Conservation (phyloP, 768 basidiomycete genomes). For the Trametes cinnabarina region DNA sequence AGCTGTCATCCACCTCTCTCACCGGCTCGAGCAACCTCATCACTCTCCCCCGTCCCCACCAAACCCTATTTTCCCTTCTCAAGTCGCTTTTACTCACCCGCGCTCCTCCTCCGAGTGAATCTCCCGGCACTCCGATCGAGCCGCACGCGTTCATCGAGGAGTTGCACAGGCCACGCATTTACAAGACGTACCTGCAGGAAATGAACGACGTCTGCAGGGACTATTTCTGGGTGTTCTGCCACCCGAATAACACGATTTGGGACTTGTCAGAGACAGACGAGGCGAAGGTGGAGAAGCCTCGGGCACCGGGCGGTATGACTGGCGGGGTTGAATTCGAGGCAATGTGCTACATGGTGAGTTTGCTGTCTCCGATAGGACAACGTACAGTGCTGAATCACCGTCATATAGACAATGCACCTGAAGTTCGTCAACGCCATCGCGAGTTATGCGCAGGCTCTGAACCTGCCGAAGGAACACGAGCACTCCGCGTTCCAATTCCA, state of each 20-base stretch:
- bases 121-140: constrained; percentile 56
- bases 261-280: constrained; percentile 80
- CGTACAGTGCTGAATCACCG: not conserved
- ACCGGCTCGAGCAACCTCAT: constrained; percentile 47
- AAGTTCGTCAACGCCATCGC: constrained; percentile 82
- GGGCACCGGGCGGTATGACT: constrained; percentile 97
- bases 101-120: constrained; percentile 63
- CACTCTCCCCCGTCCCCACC: constrained; percentile 71
- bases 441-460: constrained; percentile 59
- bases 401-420: constrained; percentile 76
- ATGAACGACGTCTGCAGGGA: constrained; percentile 89
- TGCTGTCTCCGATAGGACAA: not conserved
- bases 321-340: constrained; percentile 99
- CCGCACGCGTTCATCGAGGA: constrained; percentile 81
- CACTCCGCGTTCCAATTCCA: constrained; percentile 84
- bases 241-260: constrained; percentile 93
- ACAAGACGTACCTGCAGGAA: constrained; percentile 79
- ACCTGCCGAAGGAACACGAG: constrained; percentile 64
- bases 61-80: constrained; percentile 68
- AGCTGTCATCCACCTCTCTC: constrained; percentile 39
- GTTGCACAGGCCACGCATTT: constrained; percentile 66
- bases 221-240: constrained; percentile 97
- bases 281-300: constrained; percentile 79
- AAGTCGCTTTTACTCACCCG: constrained; percentile 73
- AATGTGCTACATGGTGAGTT: constrained; percentile 87